Base-by-base conservation (phyloP, 306 rosid genomes). In the Mimosa pudica region DNA sequence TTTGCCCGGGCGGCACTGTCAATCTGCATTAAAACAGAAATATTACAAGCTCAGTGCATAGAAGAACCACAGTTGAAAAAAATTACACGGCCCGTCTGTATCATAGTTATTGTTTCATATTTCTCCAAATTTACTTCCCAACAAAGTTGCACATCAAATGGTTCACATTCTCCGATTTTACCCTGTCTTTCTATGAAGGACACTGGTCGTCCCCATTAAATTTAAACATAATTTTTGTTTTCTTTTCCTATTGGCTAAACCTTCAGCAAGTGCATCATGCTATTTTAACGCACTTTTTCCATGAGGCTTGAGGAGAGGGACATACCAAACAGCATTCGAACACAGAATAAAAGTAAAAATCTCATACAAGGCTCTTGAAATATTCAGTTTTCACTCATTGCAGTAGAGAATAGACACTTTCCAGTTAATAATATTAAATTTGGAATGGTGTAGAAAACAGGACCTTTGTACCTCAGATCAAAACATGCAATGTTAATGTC, bases 1-100 rank as follows among this genome's bases (percentile, higher is more conserved):
- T 87, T 95, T 54, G 97, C 99, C 82, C 96, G 89, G 5, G 80
- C 90, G 81, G 99, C 99, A 86, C 99, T 91, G 72, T 95, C 99
- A 80, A 88, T 76, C 99, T 95, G 90, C 91, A 85, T 54, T 74
- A 71, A 77, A 83, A 75, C 30, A 77, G 65, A 85, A 18, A 46
- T 12, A 47, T 49, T 5, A 14, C 35, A 77, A 35, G 20, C 61
- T 77, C 36, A 71, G 8, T 44, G 54, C 45, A 65, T 8, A 76
- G 42, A 46, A 57, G 65, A 76, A 80, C 24, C 64, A 61, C 9
- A 44, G 20, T 61, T 35, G 8, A 30, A 52, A 52, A 52, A n/a
- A 55, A 32, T 32, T 32, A 33, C 42, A 30, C 32, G 14, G 9
- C 42, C 32, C 9, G 14, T 13, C 17, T 62, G 10, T 62, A 62